These are phyloP conservation scores for Colletotrichum sp. DNA, from an alignment of 2,329 filamentous ascomycete species.

Conservation along the genomic window DNA sequence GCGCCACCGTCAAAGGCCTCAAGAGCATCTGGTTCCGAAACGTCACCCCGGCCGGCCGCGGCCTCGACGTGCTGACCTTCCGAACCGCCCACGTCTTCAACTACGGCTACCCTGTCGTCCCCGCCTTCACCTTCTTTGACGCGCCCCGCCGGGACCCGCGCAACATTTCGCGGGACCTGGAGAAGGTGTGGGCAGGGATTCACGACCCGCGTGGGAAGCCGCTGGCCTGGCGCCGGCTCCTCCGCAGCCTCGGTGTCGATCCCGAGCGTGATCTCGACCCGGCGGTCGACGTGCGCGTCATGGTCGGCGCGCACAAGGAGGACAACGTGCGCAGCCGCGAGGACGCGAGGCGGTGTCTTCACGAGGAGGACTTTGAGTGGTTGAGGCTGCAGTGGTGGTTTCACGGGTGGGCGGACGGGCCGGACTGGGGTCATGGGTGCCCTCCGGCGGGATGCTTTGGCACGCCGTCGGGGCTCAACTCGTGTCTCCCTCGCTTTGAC, in stretches of 20 bases:
- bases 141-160: not conserved
- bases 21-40: conserved; percentile 8
- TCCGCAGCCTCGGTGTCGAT: not conserved
- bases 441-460: conserved; percentile 5
- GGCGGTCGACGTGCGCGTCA: not conserved
- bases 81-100: not conserved
- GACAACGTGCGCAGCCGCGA: not conserved
- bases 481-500: not conserved
- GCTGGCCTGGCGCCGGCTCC: not conserved
- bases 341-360: not conserved
- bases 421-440: not conserved
- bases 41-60: not conserved
- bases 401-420: conserved; percentile 1
- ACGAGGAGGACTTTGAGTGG: conserved; percentile 14
- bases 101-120: not conserved
- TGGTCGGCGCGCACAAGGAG: not conserved
- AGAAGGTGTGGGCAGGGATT: not conserved
- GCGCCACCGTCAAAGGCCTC: not conserved
- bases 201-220: not conserved
- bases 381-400: conserved; percentile 9
- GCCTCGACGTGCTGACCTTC: not conserved
- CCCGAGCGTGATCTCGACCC: not conserved
- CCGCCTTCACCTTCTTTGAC: conserved; percentile 8
- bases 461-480: not conserved
- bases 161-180: not conserved